Evolutionary conservation across 495 filamentous ascomycete genomes (phyloP), one percentile per base, ranked within the genome.

Genomic region (Daldinia decipiens): DNA sequence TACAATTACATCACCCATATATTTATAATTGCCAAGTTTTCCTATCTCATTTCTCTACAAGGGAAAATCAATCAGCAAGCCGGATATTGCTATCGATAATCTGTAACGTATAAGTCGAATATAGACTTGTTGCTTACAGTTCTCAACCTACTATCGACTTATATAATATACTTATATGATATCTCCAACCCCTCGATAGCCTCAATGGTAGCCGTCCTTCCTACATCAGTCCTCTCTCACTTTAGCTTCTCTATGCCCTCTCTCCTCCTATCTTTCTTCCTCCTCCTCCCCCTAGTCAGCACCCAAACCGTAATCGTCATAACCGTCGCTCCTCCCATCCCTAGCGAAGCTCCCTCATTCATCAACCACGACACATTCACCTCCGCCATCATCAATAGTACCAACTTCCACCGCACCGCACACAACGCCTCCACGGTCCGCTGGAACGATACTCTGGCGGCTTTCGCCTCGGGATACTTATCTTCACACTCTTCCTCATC

Each of bases 361-460:
- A 84, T 83, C 0, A 75, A 81, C 67, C 66, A 78, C 52, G 26
- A 50, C 4, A 55, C 74, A 13, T 92, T 93, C 81, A 76, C 85
- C 55, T 77, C 84, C 57, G 81, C 85, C 7, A 81, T 92, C 58
- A 83, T 95, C 27, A 85, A 87, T 73, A 82, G 81, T 73, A 91
- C 86, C 43, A 95, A 95, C 76, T 76, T 80, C 55, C 93, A 91
- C 80, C 89, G 92, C 19, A 31, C 64, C 1, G 75, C 85, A 53
- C 89, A 94, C 79, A 87, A 90, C 68, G 91, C 91, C 36, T 78
- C 78, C 0, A 60, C 80, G 3, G 70, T 94, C 13, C 64, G 63
- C 13, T 96, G 91, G 90, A 93, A 96, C 79, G 67, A 77, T 3
- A 89, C 87, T 0, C 78, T 92, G 8, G 86, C 84, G 1, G 58